Evolutionary conservation across 345 rosid species (phyloP).

Genomic region (Gossypium mustelinum): DNA sequence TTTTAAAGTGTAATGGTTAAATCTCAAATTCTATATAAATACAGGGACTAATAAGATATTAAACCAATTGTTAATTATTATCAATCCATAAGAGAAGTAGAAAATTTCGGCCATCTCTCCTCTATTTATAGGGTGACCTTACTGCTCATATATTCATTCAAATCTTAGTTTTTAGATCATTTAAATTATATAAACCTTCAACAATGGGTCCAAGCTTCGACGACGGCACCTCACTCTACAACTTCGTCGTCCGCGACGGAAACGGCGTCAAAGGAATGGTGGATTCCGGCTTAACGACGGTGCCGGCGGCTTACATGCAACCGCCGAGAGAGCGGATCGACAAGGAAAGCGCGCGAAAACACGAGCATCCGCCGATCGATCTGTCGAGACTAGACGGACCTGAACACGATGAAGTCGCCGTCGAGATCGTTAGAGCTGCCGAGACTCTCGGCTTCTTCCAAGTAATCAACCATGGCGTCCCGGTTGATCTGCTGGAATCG

Average conservation of each 20-base stretch:
- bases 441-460: constrained; percentile 34
- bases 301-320: constrained; percentile 22
- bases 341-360: no score
- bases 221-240: constrained; percentile 12
- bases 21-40: no score
- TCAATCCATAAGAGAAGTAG: no score
- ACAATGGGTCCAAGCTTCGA: background rate
- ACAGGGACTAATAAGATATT: no score
- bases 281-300: constrained; percentile 21
- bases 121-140: no score
- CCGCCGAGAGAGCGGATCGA: background rate
- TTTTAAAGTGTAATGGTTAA: no score
- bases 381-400: constrained; percentile 24
- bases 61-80: no score
- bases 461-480: constrained; percentile 36
- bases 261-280: constrained; percentile 33
- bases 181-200: no score
- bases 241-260: constrained; percentile 25
- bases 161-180: no score
- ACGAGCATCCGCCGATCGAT: constrained; percentile 16
- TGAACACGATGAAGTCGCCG: constrained; percentile 7
- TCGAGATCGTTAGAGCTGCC: constrained; percentile 28
- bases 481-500: constrained; percentile 39
- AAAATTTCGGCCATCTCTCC: no score
- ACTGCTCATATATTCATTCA: no score